Evolutionary conservation across 2,329 filamentous ascomycete genomes (phyloP), one percentile per base, ranked within the genome.

Genomic region (Zasmidium citrigriseum): DNA sequence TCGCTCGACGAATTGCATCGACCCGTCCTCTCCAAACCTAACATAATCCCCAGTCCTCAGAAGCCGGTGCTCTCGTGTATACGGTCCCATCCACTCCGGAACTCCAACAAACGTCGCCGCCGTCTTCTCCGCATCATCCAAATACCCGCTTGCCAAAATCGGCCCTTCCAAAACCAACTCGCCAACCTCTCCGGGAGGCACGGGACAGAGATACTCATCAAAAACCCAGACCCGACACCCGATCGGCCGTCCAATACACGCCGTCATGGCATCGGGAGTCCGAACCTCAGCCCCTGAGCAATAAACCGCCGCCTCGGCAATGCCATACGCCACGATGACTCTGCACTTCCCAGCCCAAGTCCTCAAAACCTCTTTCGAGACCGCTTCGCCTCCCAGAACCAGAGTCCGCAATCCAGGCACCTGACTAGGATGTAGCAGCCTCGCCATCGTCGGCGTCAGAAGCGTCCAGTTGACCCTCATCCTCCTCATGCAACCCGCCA

Each of bases 141-240:
- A 67, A 55, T 81, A 81, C 4, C 74, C 79, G 11, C 72, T 72
- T 1, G 72, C 77, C 16, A 81, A 68, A 20, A 74, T 76, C 24
- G 75, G 75, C 3, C 79, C 78, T 62, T 80, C 77, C 1, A 82
- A 58, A 0, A 80, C 63, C 53, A 82, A 61, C 60, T 82, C 80
- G 16, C 79, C 79, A 16, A 79, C 70, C 10, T 21, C 25, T 21
- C 50, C 50, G 14, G 27, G 23, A 9, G 48, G 48, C 4, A 46
- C 44, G 7, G 44, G 44, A 5, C 7, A 29, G 27, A 29, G 14
- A 7, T 29, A 14, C 14, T 29, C 27, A 29, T 72, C 61, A 2
- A 52, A 53, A 2, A 62, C 56, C 73, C 73, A 75, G 10, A 63
- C 25, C 45, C 59, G 38, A 38, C 56, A 21, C 21, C 65, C 73